Conservation (phyloP, 2,329 filamentous ascomycete species). For the Fusarium devonianum region DNA sequence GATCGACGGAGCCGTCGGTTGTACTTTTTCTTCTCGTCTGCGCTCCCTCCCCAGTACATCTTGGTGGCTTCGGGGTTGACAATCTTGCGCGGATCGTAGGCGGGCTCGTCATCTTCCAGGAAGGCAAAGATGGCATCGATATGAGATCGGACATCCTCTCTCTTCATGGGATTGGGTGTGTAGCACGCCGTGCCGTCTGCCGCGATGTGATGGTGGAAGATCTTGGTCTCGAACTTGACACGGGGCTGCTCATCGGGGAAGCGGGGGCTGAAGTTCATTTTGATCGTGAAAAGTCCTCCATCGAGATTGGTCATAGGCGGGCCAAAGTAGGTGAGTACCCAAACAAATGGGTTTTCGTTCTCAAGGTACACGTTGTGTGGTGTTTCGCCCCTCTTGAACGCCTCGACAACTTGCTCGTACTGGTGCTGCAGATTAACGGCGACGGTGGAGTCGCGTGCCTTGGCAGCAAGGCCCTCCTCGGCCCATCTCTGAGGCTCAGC, state of each 20-base stretch:
- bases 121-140: slow-evolving; percentile 82
- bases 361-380: slow-evolving; percentile 80
- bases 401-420: slow-evolving; percentile 80
- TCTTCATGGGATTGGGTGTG: slow-evolving; percentile 63
- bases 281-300: slow-evolving; percentile 86
- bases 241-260: slow-evolving; percentile 92
- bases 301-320: slow-evolving; percentile 92
- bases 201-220: slow-evolving; percentile 90
- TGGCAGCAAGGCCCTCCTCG: slow-evolving; percentile 67
- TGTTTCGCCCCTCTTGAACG: slow-evolving; percentile 73
- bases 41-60: slow-evolving; percentile 80
- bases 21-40: slow-evolving; percentile 82
- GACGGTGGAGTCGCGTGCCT: slow-evolving; percentile 73
- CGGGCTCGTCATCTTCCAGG: slow-evolving; percentile 86
- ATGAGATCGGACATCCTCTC: slow-evolving; percentile 82
- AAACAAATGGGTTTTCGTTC: slow-evolving; percentile 86
- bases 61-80: slow-evolving; percentile 87
- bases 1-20: slow-evolving; percentile 81
- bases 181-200: slow-evolving; percentile 85
- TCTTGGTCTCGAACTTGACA: slow-evolving; percentile 77
- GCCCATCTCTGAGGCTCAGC: slow-evolving; percentile 78
- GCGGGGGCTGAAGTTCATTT: slow-evolving; percentile 78
- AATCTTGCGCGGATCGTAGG: slow-evolving; percentile 87
- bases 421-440: slow-evolving; percentile 84
- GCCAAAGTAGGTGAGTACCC: slow-evolving; percentile 89